phyloP scores from a whole-genome alignment of 2,329 filamentous ascomycete species.

The Monosporascus cannonballus region DNA sequence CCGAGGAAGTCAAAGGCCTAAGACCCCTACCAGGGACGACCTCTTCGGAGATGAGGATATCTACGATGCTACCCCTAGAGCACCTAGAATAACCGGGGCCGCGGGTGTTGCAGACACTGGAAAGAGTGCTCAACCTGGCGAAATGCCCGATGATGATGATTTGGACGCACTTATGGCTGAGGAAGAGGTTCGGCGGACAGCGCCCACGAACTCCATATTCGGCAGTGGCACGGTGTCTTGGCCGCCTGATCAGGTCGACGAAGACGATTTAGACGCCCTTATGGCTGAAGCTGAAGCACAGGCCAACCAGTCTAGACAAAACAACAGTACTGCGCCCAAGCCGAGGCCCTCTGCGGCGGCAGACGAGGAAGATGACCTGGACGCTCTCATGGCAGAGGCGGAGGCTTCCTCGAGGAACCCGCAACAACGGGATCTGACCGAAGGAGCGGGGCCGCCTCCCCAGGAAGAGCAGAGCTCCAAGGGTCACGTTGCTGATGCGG shows the following conservation, averaged over 20 bases:
- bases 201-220: slow-evolving; percentile 10
- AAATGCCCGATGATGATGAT: slow-evolving; percentile 33
- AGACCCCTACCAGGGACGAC: slow-evolving; percentile 28
- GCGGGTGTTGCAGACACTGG: slow-evolving; percentile 9
- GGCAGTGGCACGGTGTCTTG: slow-evolving; percentile 9
- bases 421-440: neutral
- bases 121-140: neutral
- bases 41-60: slow-evolving; percentile 43
- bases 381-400: slow-evolving; percentile 10
- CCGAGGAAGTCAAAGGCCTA: slow-evolving; percentile 21
- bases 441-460: too few species aligned
- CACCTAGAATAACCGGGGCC: slow-evolving; percentile 14
- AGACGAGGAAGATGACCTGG: slow-evolving; percentile 7
- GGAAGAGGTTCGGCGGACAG: slow-evolving; percentile 28
- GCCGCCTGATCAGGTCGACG: slow-evolving; percentile 18
- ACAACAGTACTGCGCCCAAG: neutral
- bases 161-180: slow-evolving; percentile 49
- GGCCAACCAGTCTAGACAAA: slow-evolving; percentile 4
- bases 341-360: slow-evolving; percentile 1
- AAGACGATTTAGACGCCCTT: slow-evolving; percentile 31
- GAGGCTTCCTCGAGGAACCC: slow-evolving; percentile 1
- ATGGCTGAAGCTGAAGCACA: slow-evolving; percentile 26
- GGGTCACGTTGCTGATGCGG: slow-evolving; percentile 32
- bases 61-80: slow-evolving; percentile 47
- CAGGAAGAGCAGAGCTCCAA: neutral